phyloP scores from a whole-genome alignment of 768 basidiomycete genomes.

The Botryobasidium botryosum region DNA sequence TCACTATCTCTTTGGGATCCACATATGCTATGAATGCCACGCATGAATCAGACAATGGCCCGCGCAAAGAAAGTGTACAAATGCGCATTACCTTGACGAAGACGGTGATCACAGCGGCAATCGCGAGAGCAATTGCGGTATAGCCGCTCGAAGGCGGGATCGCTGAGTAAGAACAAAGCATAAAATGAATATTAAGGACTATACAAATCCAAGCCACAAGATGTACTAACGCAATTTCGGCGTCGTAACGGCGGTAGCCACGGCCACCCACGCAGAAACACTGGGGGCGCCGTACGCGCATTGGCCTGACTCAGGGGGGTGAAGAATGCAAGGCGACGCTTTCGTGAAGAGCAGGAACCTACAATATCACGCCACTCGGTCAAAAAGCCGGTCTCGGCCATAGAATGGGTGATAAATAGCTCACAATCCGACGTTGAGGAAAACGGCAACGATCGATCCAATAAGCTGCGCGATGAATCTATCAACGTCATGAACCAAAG shows the following conservation, averaged over 20 bases:
- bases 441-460: slow-evolving; percentile 42
- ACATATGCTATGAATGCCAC: no score
- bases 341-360: slow-evolving; percentile 48
- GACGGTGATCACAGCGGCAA: slow-evolving; percentile 29
- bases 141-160: slow-evolving; percentile 39
- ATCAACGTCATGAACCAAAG: no score
- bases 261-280: slow-evolving; percentile 39
- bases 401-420: no score
- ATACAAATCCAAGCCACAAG: no score
- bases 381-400: no score
- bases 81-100: slow-evolving; percentile 26
- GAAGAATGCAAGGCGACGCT: slow-evolving; percentile 39
- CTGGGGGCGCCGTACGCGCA: slow-evolving; percentile 42
- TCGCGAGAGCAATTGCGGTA: slow-evolving; percentile 36
- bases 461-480: slow-evolving; percentile 39
- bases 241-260: slow-evolving; percentile 33
- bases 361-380: no score
- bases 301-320: slow-evolving; percentile 17
- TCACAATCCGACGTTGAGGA: slow-evolving; percentile 39
- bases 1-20: no score
- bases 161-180: neutral
- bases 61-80: no score
- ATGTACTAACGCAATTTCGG: slow-evolving; percentile 22
- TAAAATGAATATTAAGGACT: no score
- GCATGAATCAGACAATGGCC: no score